A percentile compares a stretch with the other conserved stretches of the same genome.
Conservation (phyloP, 192 early-diverging fungal species). For the Gonapodya sp. region DNA sequence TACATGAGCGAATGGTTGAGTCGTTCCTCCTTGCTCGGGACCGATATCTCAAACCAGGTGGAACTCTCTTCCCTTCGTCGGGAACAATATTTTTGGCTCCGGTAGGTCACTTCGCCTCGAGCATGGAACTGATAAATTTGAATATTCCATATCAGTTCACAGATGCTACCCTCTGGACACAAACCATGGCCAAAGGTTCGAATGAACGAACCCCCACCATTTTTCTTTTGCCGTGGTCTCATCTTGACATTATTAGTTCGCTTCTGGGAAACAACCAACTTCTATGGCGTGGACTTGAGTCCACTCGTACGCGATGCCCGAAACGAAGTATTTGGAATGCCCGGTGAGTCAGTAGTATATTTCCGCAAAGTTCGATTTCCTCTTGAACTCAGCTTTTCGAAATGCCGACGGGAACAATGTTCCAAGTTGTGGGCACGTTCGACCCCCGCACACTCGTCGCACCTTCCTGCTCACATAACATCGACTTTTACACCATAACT, state of each 20-base stretch:
- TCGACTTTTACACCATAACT: slow-evolving; percentile 81
- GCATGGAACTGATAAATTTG: neutral
- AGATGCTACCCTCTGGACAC: slow-evolving; percentile 67
- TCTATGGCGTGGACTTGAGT: slow-evolving; percentile 88
- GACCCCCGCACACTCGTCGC: slow-evolving; percentile 70
- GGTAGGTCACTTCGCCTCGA: slow-evolving; percentile 10
- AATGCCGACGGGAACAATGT: slow-evolving; percentile 57
- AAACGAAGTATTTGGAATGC: slow-evolving; percentile 75
- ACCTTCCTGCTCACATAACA: slow-evolving; percentile 35
- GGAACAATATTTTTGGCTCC: slow-evolving; percentile 89
- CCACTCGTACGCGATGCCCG: slow-evolving; percentile 72
- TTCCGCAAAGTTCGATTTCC: slow-evolving; percentile 11
- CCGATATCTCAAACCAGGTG: slow-evolving; percentile 83
- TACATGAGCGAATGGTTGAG: slow-evolving; percentile 97
- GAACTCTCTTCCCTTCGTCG: slow-evolving; percentile 79
- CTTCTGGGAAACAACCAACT: slow-evolving; percentile 69
- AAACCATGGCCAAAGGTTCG: slow-evolving; percentile 87
- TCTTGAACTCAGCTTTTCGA: slow-evolving; percentile 38
- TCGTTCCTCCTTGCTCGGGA: slow-evolving; percentile 80
- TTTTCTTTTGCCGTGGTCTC: slow-evolving; percentile 17
- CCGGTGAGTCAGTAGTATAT: slow-evolving; percentile 1
- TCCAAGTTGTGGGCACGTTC: slow-evolving; percentile 76
- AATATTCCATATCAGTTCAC: slow-evolving; percentile 25
- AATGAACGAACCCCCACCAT: slow-evolving; percentile 15
- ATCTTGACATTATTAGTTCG: slow-evolving; percentile 26